phyloP scores from a whole-genome alignment of 2,329 filamentous ascomycete species.

The Exophiala sp. region DNA sequence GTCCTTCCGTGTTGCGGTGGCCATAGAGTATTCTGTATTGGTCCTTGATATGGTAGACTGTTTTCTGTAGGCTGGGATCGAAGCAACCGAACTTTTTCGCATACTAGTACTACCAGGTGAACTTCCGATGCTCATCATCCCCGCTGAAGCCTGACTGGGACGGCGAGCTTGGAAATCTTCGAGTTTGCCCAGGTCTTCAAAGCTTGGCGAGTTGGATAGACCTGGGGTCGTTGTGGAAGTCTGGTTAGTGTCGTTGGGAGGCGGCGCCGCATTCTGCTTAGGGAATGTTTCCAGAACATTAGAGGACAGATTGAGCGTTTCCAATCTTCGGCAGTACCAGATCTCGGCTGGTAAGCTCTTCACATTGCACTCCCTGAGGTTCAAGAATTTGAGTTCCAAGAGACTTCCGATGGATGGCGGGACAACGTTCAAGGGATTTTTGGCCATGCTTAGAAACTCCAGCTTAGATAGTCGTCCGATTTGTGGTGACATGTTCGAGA shows the following conservation, averaged over 20 bases:
- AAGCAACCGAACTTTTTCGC: slow-evolving; percentile 81
- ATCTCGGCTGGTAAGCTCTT: slow-evolving; percentile 83
- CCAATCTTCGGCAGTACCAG: slow-evolving; percentile 90
- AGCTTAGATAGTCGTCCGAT: slow-evolving; percentile 79
- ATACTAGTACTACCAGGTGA: slow-evolving; percentile 60
- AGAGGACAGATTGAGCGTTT: slow-evolving; percentile 90
- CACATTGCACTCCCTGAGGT: slow-evolving; percentile 91
- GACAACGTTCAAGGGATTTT: slow-evolving; percentile 80
- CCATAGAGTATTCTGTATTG: slow-evolving; percentile 55
- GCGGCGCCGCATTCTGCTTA: slow-evolving; percentile 67
- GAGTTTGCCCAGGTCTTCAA: slow-evolving; percentile 69
- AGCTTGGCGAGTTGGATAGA: slow-evolving; percentile 63
- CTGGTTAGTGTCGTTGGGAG: slow-evolving; percentile 56
- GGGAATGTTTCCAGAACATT: slow-evolving; percentile 90
- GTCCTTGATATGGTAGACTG: slow-evolving; percentile 74
- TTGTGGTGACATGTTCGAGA: slow-evolving; percentile 80
- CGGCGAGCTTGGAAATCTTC: slow-evolving; percentile 65
- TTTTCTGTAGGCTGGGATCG: slow-evolving; percentile 76
- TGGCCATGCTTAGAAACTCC: slow-evolving; percentile 89
- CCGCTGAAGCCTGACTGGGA: slow-evolving; percentile 80
- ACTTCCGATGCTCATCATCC: slow-evolving; percentile 68
- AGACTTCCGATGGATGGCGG: slow-evolving; percentile 86
- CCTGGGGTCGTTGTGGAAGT: slow-evolving; percentile 45
- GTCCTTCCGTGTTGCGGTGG: slow-evolving; percentile 70
- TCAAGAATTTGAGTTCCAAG: slow-evolving; percentile 76